Base-by-base conservation (phyloP, 2,329 filamentous ascomycete species). In the Nemania sp. region DNA sequence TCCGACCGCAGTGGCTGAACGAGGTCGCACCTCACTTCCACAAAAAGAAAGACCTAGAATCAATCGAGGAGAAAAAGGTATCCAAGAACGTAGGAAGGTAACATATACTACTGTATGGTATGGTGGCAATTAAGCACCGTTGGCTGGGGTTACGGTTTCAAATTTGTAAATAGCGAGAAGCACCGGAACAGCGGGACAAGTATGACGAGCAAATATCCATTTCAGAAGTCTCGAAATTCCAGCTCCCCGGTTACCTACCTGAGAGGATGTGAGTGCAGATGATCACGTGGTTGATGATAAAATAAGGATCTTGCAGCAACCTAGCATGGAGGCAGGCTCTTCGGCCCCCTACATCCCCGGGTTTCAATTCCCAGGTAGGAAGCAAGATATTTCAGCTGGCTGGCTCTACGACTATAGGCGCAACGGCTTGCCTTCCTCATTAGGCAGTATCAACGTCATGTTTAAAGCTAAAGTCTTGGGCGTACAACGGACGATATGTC, bases 21-120 rank as follows among this genome's bases (percentile, higher is more conserved):
- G 95, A 98, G 80, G 89, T 96, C 68, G 96, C 96, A 69, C 95
- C 95, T 70, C 96, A 98, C 82, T 97, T 94, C 77, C 93, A 98
- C 79, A 98, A 97, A 82, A 92, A 92, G 82, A 92, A 93, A 81
- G 94, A 98, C 77, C 79, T 98, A 47, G 95, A 98, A 76, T 90
- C 86, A 20, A 77, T 97, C 73, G 93, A 93, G 76, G 92, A 93
- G 67, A 92, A 88, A 82, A 97, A 93, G 80, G 86, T 91, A 81
- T 88, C 89, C 0, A 92, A 91, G 79, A 70, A 73, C 5, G 62
- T 66, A 5, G 71, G 70, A 27, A 64, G 68, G 64, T 73, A 63
- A 41, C n/a, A 54, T 41, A 51, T 15, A 52, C 32, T 8, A 47
- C 41, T 29, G 49, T 18, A n/a, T 13, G 22, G 54, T 4, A 47